phyloP scores from a whole-genome alignment of 352 stramenopile genomes.

The Globisporangium spinosum region DNA sequence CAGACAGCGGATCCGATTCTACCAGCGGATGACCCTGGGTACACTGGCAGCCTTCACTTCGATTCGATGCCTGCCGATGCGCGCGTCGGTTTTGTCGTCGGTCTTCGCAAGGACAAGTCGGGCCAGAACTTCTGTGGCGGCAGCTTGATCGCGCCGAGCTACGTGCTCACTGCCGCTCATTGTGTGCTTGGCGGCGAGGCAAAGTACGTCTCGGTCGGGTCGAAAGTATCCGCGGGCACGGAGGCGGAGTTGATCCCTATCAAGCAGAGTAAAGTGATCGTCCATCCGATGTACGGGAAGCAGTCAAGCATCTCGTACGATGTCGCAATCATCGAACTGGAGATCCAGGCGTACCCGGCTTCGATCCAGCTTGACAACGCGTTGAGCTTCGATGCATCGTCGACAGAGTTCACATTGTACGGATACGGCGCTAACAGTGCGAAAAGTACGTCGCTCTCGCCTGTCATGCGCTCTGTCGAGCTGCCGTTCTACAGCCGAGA shows the following conservation, averaged over 20 bases:
- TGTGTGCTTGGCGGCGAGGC: slow-evolving; percentile 29
- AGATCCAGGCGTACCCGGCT: slow-evolving; percentile 26
- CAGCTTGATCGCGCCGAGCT: slow-evolving; percentile 38
- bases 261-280: slow-evolving; percentile 25
- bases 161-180: slow-evolving; percentile 43
- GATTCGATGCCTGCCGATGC: slow-evolving; percentile 15
- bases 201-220: slow-evolving; percentile 33
- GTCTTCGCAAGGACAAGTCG: slow-evolving; percentile 25
- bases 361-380: slow-evolving; percentile 32
- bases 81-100: slow-evolving; percentile 33
- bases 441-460: slow-evolving; percentile 20
- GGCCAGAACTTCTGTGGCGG: slow-evolving; percentile 43
- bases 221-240: slow-evolving; percentile 22
- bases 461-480: slow-evolving; percentile 26
- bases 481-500: slow-evolving; percentile 27
- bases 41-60: slow-evolving; percentile 21
- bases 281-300: slow-evolving; percentile 31
- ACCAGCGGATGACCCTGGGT: slow-evolving; percentile 5
- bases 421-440: slow-evolving; percentile 35
- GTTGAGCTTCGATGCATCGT: slow-evolving; percentile 18
- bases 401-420: slow-evolving; percentile 28
- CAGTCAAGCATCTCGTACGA: slow-evolving; percentile 34
- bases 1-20: not conserved
- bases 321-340: slow-evolving; percentile 37
- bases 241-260: slow-evolving; percentile 34